These are phyloP conservation scores for Lactarius akahatsu DNA, from an alignment of 768 basidiomycete genomes.

Conservation along the genomic window DNA sequence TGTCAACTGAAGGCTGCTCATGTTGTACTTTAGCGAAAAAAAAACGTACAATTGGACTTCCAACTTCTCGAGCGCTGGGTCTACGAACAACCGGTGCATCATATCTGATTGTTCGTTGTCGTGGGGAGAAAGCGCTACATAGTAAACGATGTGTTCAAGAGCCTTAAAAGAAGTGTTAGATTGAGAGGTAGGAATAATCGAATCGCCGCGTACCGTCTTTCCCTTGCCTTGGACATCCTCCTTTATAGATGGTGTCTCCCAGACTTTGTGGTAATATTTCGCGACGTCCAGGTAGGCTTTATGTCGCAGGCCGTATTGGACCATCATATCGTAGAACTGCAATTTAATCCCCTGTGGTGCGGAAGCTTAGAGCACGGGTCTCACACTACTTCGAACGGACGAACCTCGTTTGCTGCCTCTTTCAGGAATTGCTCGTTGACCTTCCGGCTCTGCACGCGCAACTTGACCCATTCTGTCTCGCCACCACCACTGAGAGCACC, in stretches of 20 bases:
- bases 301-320: slow-evolving; percentile 85
- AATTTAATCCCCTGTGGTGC: slow-evolving; percentile 81
- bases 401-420: slow-evolving; percentile 82
- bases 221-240: slow-evolving; percentile 72
- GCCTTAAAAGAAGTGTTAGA: slow-evolving; percentile 50
- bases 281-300: slow-evolving; percentile 89
- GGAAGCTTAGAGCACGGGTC: slow-evolving; percentile 9
- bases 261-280: slow-evolving; percentile 94
- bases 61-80: slow-evolving; percentile 77
- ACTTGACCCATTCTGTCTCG: slow-evolving; percentile 91
- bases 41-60: slow-evolving; percentile 74
- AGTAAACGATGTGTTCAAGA: slow-evolving; percentile 92
- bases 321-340: slow-evolving; percentile 95
- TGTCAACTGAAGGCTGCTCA: slow-evolving; percentile 27
- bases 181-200: slow-evolving; percentile 6
- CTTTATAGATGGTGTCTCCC: slow-evolving; percentile 95
- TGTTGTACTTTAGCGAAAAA: slow-evolving; percentile 1
- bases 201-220: slow-evolving; percentile 50
- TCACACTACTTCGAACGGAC: slow-evolving; percentile 26
- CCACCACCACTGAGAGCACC: slow-evolving; percentile 69
- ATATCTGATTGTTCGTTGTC: slow-evolving; percentile 98
- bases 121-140: slow-evolving; percentile 89
- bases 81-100: slow-evolving; percentile 80
- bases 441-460: slow-evolving; percentile 87
- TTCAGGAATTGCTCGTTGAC: slow-evolving; percentile 92